phyloP scores from a whole-genome alignment of 164 flowering plant species.

The Annona cherimola region DNA sequence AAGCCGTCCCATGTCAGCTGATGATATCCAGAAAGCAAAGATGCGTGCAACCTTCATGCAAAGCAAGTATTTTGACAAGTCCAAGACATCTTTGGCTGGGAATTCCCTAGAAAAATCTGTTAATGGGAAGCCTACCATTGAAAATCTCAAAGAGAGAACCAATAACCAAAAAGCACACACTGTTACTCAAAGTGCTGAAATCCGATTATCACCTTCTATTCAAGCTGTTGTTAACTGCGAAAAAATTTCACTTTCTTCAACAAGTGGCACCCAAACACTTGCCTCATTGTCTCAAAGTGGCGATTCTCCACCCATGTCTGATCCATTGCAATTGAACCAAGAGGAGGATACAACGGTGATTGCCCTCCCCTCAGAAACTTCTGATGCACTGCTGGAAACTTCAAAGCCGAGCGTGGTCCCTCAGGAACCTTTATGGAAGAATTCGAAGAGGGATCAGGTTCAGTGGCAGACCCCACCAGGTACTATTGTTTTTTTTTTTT shows the following conservation, averaged over 20 bases:
- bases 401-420: conserved; percentile 23
- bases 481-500: conserved; percentile 31
- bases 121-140: conserved; percentile 9
- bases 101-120: conserved; percentile 14
- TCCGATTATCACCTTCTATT: neutral
- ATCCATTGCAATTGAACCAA: conserved; percentile 23
- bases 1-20: conserved; percentile 91
- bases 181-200: conserved; percentile 18
- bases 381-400: conserved; percentile 19
- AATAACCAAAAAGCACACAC: conserved; percentile 27
- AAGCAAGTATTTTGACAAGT: conserved; percentile 58
- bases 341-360: conserved; percentile 39
- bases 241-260: no score
- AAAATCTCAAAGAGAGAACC: conserved; percentile 18
- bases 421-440: conserved; percentile 36
- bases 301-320: conserved; percentile 15
- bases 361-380: conserved; percentile 13
- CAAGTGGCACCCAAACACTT: no score
- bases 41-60: conserved; percentile 83
- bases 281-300: no score
- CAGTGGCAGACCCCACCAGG: conserved; percentile 90
- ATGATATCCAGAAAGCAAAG: conserved; percentile 97
- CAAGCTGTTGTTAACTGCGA: no score
- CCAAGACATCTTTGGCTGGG: conserved; percentile 1
- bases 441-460: conserved; percentile 50